phyloP scores from a whole-genome alignment of 345 rosid genomes.

The Gynandropsis gynandra region DNA sequence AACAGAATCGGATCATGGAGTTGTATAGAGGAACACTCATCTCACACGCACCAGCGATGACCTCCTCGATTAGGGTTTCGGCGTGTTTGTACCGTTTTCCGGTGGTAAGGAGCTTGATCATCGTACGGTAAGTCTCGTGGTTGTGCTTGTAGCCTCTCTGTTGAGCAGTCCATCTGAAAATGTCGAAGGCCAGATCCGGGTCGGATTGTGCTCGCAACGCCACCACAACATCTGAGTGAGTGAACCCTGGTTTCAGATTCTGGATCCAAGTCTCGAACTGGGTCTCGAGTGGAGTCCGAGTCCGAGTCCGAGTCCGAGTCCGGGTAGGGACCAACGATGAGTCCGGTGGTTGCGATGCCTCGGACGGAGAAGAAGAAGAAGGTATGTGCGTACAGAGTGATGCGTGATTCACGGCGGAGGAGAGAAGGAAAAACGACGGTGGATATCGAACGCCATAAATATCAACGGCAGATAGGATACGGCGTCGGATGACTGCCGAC shows the following conservation, averaged over 20 bases:
- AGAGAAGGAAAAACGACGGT: slow-evolving; percentile 9
- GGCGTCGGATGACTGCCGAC: slow-evolving; percentile 33
- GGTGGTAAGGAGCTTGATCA: slow-evolving; percentile 47
- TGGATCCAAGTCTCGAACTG: slow-evolving; percentile 82
- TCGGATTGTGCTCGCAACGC: slow-evolving; percentile 74
- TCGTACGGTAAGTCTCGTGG: slow-evolving; percentile 51
- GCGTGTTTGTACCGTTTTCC: slow-evolving; percentile 65
- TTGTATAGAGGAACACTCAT: slow-evolving; percentile 64
- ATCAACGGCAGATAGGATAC: slow-evolving; percentile 20
- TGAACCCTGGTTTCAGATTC: slow-evolving; percentile 77
- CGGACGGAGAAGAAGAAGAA: slow-evolving; percentile 19
- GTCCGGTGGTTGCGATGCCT: slow-evolving; percentile 11
- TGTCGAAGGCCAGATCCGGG: slow-evolving; percentile 80
- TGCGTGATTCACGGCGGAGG: slow-evolving; percentile 19
- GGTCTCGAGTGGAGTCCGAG: slow-evolving; percentile 64
- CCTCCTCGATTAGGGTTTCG: slow-evolving; percentile 71
- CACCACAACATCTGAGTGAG: slow-evolving; percentile 48
- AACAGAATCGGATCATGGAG: slow-evolving; percentile 60
- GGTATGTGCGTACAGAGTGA: slow-evolving; percentile 16
- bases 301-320: slow-evolving; percentile 22
- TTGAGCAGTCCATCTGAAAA: slow-evolving; percentile 89
- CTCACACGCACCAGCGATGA: slow-evolving; percentile 79
- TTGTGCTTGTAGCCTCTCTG: slow-evolving; percentile 68
- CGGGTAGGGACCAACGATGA: slow-evolving; percentile 22
- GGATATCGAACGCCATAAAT: slow-evolving; percentile 9